Conservation (phyloP, 768 basidiomycete species). For the Russula virescens region DNA sequence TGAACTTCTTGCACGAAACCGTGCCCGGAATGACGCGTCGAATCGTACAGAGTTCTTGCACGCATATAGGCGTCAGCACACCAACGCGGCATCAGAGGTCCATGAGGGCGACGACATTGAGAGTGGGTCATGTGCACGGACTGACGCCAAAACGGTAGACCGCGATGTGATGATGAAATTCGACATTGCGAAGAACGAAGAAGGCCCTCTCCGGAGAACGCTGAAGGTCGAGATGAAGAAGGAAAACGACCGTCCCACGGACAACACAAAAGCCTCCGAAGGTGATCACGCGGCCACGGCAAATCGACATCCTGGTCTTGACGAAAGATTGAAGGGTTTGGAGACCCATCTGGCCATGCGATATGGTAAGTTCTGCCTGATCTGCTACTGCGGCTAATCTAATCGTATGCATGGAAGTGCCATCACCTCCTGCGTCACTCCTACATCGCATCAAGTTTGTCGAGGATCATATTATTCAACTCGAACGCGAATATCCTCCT, state of each 20-base stretch:
- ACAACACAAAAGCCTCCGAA: background rate
- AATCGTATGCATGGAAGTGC: slow-evolving; percentile 41
- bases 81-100: slow-evolving; percentile 19
- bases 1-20: slow-evolving; percentile 60
- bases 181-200: slow-evolving; percentile 80
- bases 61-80: slow-evolving; percentile 46
- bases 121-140: slow-evolving; percentile 59
- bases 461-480: slow-evolving; percentile 68
- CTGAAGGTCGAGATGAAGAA: slow-evolving; percentile 32
- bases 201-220: slow-evolving; percentile 65
- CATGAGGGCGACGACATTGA: slow-evolving; percentile 30
- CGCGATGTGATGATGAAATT: slow-evolving; percentile 80
- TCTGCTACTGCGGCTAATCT: background rate
- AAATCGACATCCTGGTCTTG: slow-evolving; percentile 50
- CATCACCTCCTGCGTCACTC: slow-evolving; percentile 60
- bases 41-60: slow-evolving; percentile 72
- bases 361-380: slow-evolving; percentile 46
- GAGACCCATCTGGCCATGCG: slow-evolving; percentile 69
- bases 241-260: background rate
- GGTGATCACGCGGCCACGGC: slow-evolving; percentile 35
- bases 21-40: slow-evolving; percentile 67
- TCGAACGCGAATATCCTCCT: slow-evolving; percentile 80
- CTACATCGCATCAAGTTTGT: slow-evolving; percentile 60
- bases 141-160: slow-evolving; percentile 64
- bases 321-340: slow-evolving; percentile 58